Base-by-base conservation (phyloP, 805 yeast species). In the Schizosaccharomyces osmophilus region DNA sequence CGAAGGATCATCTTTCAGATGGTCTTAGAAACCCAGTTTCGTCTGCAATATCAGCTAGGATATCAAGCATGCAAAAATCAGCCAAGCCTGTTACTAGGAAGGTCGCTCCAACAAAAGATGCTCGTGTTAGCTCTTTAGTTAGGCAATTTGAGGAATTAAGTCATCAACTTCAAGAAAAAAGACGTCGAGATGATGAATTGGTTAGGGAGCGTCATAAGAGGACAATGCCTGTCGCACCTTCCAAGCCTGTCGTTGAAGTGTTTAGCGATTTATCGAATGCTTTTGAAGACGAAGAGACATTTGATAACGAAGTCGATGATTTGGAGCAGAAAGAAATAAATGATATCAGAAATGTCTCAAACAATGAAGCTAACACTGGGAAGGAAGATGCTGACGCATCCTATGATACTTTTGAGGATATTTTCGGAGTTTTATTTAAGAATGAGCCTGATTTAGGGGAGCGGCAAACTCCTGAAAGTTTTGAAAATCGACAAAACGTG, bases 241-340 rank as follows among this genome's bases (percentile, higher is more conserved):
- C 93, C 0, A 82, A 79, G 63, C 97, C 98, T 0, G 84, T 87
- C 62, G 97, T 89, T 26, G 96, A 89, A 66, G 84, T 93, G 31
- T 93, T 85, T 69, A 82, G 87, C 65, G 83, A 86, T 67, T 93
- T 86, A 13, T 82, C 83, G 63, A 97, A 89, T 72, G 96, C 94
- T 0, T 93, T 87, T 5, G 29, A 31, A 19, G 84, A 80, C 62
- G 82, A 78, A 62, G 75, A 74, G 19, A 67, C 75, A 15, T 74
- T 73, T 57, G 76, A 71, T 6, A 70, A 68, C 32, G 62, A 61
- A 13, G 64, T 63, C 2, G 67, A 62, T 17, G 64, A 63, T 15
- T 36, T 36, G 41, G 41, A 36, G 8, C 13, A 36, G 41, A 36
- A 36, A 36, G 41, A 36, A 36, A 36, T 36, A 13, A 36, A 36